phyloP scores from a whole-genome alignment of 345 rosid genomes.

The Eucalyptus regnans region DNA sequence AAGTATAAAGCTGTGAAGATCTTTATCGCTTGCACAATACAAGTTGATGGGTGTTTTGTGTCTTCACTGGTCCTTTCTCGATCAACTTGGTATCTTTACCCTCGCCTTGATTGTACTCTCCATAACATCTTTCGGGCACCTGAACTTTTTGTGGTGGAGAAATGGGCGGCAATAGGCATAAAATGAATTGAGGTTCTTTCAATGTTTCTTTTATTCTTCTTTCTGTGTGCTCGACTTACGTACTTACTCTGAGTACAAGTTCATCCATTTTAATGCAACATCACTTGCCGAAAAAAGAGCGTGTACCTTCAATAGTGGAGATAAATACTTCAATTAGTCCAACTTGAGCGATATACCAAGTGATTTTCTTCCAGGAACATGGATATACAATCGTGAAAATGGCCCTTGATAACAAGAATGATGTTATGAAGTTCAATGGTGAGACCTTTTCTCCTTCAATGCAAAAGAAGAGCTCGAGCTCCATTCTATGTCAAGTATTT shows the following conservation, averaged over 20 bases:
- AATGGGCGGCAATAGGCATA: accelerated
- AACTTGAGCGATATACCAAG: neutral
- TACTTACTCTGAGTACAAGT: neutral
- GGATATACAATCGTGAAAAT: neutral
- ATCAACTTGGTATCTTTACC: neutral
- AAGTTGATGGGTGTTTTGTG: neutral
- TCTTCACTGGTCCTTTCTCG: neutral
- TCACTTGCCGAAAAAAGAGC: neutral
- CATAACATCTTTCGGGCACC: neutral
- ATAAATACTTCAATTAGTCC: neutral
- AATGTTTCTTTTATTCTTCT: neutral
- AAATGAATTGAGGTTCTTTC: neutral
- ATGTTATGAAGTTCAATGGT: neutral
- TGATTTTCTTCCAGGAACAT: neutral
- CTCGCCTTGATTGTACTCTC: neutral
- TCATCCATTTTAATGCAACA: neutral
- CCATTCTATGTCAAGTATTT: too few relatives aligned
- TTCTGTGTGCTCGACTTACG: accelerated
- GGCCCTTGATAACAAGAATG: neutral
- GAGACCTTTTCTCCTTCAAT: neutral
- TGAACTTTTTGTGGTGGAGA: neutral
- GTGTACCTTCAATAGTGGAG: neutral
- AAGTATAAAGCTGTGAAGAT: neutral
- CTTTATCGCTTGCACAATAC: neutral
- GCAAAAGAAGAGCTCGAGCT: neutral